Conservation (phyloP, 2,329 filamentous ascomycete species). For the Aspergillus nomiae region DNA sequence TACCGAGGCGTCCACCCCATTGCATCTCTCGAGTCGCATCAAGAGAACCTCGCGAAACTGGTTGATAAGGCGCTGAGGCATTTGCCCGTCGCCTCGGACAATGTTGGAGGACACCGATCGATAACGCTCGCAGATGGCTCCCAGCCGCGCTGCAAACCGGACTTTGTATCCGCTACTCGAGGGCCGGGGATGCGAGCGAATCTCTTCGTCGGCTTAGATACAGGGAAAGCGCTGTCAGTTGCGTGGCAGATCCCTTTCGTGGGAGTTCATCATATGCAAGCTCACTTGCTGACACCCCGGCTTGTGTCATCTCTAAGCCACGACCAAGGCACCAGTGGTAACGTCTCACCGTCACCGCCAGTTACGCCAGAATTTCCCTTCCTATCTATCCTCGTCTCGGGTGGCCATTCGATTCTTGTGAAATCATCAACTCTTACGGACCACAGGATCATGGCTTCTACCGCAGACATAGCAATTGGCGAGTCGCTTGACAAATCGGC, state of each 20-base stretch:
- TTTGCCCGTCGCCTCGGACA: slow-evolving; percentile 49
- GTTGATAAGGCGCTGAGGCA: slow-evolving; percentile 63
- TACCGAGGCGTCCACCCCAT: slow-evolving; percentile 81
- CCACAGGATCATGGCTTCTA: slow-evolving; percentile 73
- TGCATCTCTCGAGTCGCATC: slow-evolving; percentile 74
- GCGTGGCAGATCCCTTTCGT: slow-evolving; percentile 83
- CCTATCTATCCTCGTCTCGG: slow-evolving; percentile 83
- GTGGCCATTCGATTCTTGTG: slow-evolving; percentile 87
- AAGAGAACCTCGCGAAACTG: slow-evolving; percentile 67
- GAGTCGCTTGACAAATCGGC: slow-evolving; percentile 88
- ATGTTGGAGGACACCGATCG: slow-evolving; percentile 8
- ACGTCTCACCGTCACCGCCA: slow-evolving; percentile 3
- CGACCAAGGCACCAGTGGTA: slow-evolving; percentile 15
- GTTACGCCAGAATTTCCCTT: slow-evolving; percentile 72
- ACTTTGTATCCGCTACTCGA: slow-evolving; percentile 86
- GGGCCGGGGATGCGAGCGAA: slow-evolving; percentile 87
- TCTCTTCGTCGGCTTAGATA: slow-evolving; percentile 75
- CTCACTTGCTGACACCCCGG: slow-evolving; percentile 85
- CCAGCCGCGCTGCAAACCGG: slow-evolving; percentile 57
- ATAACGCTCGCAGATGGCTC: slow-evolving; percentile 26
- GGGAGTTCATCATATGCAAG: slow-evolving; percentile 96
- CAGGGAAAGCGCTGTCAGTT: slow-evolving; percentile 81
- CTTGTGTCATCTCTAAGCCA: slow-evolving; percentile 65
- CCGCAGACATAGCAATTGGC: slow-evolving; percentile 82
- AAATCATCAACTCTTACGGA: slow-evolving; percentile 67